Base-by-base conservation (phyloP, 164 flowering plant species). In the Piper betle region DNA sequence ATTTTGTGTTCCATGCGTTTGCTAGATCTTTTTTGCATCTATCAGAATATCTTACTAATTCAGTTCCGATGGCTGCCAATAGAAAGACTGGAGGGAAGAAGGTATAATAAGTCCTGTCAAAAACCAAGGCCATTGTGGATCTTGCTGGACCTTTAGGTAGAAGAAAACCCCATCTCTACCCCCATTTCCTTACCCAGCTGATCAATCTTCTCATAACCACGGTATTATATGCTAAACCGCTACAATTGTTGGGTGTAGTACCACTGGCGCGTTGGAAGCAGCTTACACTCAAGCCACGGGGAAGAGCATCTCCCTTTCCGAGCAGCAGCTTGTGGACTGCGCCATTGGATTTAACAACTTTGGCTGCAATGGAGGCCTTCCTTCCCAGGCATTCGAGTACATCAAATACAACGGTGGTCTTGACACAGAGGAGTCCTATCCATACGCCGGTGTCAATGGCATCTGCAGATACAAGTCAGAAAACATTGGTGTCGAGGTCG, bases 81-180 rank as follows among this genome's bases (percentile, higher is more conserved):
- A 94, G 99, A 86, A 83, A 84, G 97, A 94, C 66, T 94, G 97
- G 97, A 88, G 97, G 67, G 72, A 77, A 65, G 75, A 59, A 17
- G 97, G 93, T 42, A 88, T 94, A 48, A 94, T 94, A 46, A 91
- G 87, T 79, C 93, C 96, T 0, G 87, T 94, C 13, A 94, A 94
- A 68, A 71, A 87, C 71, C 96, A 94, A 74, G 96, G 96, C 58
- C 71, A 68, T 46, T 94, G 99, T 70, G 99, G 99, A 69, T 94
- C 97, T 71, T 94, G 97, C 88, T 94, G 99, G 99, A 88, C 97
- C 37, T 94, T 94, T 83, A 94, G 99, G 99, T 94, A 38, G 59
- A 66, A n/a, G 53, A n/a, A 55, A 25, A 4, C 16, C 7, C 54
- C 17, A 17, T 6, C 3, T 18, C 37, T 38, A 3, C 12, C 37